Base-by-base conservation (phyloP, 495 filamentous ascomycete genomes). In the Patellaria atrata region DNA sequence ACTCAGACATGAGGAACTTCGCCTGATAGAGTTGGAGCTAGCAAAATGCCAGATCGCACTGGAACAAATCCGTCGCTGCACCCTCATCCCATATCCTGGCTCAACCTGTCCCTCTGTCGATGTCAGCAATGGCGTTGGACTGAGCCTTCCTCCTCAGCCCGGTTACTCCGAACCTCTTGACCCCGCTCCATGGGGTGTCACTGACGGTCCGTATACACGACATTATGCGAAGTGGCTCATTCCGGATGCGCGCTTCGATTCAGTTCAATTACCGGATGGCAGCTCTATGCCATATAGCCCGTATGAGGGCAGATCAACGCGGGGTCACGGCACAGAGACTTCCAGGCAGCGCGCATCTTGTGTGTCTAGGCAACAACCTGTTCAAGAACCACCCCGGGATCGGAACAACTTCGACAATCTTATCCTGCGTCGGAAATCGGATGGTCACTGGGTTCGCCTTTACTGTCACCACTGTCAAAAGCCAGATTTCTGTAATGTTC, bases 161-260 rank as follows among this genome's bases (percentile, higher is more conserved):
- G 68, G 65, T 23, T 60, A 62, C 33, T 65, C 70, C 34, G 64
- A 71, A 38, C 78, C 77, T 35, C 67, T 70, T 41, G 66, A 69
- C 56, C 77, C 86, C 22, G 65, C 79, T 25, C 79, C 89, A 14
- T 92, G 82, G 67, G 86, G 87, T 32, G 82, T 94, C 35, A 71
- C 75, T 8, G 79, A 93, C 47, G 86, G 87, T 7, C 86, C 89
- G 2, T 97, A 97, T 53, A 71, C 84, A 12, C 73, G 83, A 37
- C 89, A 96, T 60, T 96, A 96, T 57, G 74, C 80, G 49, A 76
- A 76, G 58, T 97, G 89, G 89, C 68, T 97, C 40, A 70, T 96
- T 22, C 81, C 79, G 11, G 85, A 94, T 59, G 73, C 79, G 16
- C 69, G 65, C 32, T 97, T 97, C 55, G 89, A 93, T 44, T 43